Conservation (phyloP, 495 filamentous ascomycete species). For the Letharia lupina region DNA sequence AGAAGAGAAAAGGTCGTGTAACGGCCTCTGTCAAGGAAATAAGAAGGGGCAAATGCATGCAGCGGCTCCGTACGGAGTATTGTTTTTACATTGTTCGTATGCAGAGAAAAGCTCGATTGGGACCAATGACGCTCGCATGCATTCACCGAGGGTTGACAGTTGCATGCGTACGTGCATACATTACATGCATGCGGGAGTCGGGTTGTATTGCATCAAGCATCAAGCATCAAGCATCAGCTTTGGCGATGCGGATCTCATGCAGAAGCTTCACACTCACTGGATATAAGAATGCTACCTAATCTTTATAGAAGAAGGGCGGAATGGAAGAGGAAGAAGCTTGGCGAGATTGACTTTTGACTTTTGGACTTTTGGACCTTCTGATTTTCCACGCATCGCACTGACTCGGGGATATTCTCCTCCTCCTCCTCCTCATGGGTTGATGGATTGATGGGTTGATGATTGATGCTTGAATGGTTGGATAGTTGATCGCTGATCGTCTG, state of each 20-base stretch:
- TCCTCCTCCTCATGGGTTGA: background rate
- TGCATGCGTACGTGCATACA: background rate
- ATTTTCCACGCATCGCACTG: no score
- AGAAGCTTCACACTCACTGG: background rate
- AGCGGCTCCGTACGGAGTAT: background rate
- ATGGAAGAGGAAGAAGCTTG: no score
- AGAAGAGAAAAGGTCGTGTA: background rate
- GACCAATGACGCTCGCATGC: background rate
- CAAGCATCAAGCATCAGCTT: background rate
- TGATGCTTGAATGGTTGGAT: no score
- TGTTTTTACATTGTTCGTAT: background rate
- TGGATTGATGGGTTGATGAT: background rate
- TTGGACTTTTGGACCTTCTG: no score
- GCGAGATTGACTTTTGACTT: no score
- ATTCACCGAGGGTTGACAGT: background rate
- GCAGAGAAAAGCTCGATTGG: background rate
- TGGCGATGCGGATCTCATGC: background rate
- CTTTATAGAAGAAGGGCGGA: no score
- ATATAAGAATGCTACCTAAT: no score
- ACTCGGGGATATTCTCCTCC: no score
- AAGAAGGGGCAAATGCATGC: conserved; percentile 2
- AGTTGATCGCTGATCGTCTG: background rate
- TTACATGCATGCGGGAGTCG: background rate
- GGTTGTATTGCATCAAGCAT: background rate
- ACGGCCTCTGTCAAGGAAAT: background rate